Conservation (phyloP, 202 grass and related monocot genomes). For the Zoysia matrella region DNA sequence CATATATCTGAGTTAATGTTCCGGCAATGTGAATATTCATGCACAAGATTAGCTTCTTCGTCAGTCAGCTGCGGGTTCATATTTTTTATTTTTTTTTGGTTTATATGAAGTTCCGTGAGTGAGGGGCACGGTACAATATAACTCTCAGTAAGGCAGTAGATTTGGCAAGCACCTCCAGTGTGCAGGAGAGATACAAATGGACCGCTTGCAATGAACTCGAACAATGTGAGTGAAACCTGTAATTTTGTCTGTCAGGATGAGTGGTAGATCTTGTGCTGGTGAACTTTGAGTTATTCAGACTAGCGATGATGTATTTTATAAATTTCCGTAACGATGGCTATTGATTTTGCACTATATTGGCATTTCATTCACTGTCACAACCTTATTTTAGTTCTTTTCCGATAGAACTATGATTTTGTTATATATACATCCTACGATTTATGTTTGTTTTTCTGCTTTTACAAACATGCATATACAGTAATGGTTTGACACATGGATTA, state of each 20-base stretch:
- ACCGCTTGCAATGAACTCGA: background rate
- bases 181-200: slow-evolving; percentile 14
- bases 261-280: slow-evolving; percentile 22
- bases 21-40: slow-evolving; percentile 49
- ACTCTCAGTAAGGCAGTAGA: background rate
- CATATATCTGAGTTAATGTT: slow-evolving; percentile 12
- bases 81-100: background rate
- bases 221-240: background rate
- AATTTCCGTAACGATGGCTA: background rate
- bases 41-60: slow-evolving; percentile 9
- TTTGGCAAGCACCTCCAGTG: background rate
- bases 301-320: background rate
- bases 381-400: background rate
- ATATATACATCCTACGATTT: too few species aligned
- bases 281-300: slow-evolving; percentile 23
- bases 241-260: slow-evolving; percentile 28
- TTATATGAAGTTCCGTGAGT: background rate
- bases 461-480: background rate
- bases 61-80: background rate
- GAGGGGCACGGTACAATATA: slow-evolving; percentile 28
- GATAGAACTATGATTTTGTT: background rate
- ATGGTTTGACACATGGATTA: background rate
- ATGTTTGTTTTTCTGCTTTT: background rate
- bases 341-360: slow-evolving; percentile 13
- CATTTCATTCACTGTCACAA: background rate